Evolutionary conservation across 495 filamentous ascomycete genomes (phyloP).

Genomic region (Podospora tetraspora): DNA sequence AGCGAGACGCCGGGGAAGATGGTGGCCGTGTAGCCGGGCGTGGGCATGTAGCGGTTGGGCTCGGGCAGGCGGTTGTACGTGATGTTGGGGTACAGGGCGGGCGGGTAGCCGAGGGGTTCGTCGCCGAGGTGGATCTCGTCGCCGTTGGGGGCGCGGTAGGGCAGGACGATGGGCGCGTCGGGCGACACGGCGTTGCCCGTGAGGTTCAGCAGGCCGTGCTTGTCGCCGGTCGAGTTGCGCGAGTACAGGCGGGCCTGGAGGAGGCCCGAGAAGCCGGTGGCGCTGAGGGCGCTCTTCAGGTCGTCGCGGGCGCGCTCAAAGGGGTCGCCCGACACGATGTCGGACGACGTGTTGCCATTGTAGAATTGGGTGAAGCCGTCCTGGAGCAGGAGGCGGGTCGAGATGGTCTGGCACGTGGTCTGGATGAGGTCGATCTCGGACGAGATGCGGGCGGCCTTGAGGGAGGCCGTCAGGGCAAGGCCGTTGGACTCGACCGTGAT

Average conservation of each 20-base stretch:
- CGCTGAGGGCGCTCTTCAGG: slow-evolving; percentile 54
- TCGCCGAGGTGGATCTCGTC: slow-evolving; percentile 54
- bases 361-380: slow-evolving; percentile 57
- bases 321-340: slow-evolving; percentile 30
- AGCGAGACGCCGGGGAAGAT: slow-evolving; percentile 50
- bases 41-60: slow-evolving; percentile 31
- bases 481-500: slow-evolving; percentile 52
- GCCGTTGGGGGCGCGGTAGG: slow-evolving; percentile 54
- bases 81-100: slow-evolving; percentile 67
- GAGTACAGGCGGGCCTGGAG: slow-evolving; percentile 65
- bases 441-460: slow-evolving; percentile 78
- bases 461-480: slow-evolving; percentile 70
- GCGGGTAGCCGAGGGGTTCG: slow-evolving; percentile 55
- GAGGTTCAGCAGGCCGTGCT: slow-evolving; percentile 52
- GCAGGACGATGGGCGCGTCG: slow-evolving; percentile 45
- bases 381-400: slow-evolving; percentile 65
- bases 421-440: slow-evolving; percentile 70
- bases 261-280: slow-evolving; percentile 48
- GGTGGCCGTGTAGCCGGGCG: slow-evolving; percentile 36
- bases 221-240: slow-evolving; percentile 52
- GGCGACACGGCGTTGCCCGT: slow-evolving; percentile 41
- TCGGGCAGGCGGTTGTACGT: slow-evolving; percentile 48
- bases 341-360: slow-evolving; percentile 39
- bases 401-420: slow-evolving; percentile 58
- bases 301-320: slow-evolving; percentile 55